Base-by-base conservation (phyloP, 768 basidiomycete species). In the Termitomyces eurrhizus region DNA sequence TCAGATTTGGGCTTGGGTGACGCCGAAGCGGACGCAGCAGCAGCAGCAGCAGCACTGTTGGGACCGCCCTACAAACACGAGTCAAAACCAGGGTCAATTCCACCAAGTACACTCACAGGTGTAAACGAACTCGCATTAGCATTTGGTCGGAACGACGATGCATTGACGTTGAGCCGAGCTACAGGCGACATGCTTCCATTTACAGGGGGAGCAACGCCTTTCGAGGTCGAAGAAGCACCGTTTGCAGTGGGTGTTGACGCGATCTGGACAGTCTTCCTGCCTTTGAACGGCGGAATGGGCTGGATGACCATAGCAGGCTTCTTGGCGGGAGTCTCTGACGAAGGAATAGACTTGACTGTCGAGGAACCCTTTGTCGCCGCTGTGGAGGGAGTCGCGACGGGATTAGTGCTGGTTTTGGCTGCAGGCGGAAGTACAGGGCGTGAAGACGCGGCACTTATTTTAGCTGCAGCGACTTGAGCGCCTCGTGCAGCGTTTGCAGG, bases 141-240 rank as follows among this genome's bases (percentile, higher is more conserved):
- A 69, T 88, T 94, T 13, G 95, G 93, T 68, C 88, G 88, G 82
- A 98, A 98, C 58, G 93, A 92, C 32, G 89, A 87, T 13, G 96
- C 95, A 60, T 90, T 90, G 58, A 89, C 91, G 65, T 97, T 97
- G 67, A 98, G 72, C 65, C 89, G 84, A 65, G 81, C 74, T 8
- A 75, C 84, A 1, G 88, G 86, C 37, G 88, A 85, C 54, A 78
- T 72, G 39, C 80, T 77, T 0, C 75, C 70, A 45, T 72, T 61
- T 1, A 32, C 14, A 44, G 65, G 52, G 1, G 62, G 67, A 2
- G 66, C 68, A 45, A 64, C 63, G 52, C 60, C 65, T 62, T 58
- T 69, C 51, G 52, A 37, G n/a, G 65, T 65, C 18, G 74, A 57
- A 7, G 73, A 62, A 11, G 70, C 64, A 26, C 69, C 69, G 54